Evolutionary conservation across 2,329 filamentous ascomycete species (phyloP).

Genomic region (Aspergillus phoenicis): DNA sequence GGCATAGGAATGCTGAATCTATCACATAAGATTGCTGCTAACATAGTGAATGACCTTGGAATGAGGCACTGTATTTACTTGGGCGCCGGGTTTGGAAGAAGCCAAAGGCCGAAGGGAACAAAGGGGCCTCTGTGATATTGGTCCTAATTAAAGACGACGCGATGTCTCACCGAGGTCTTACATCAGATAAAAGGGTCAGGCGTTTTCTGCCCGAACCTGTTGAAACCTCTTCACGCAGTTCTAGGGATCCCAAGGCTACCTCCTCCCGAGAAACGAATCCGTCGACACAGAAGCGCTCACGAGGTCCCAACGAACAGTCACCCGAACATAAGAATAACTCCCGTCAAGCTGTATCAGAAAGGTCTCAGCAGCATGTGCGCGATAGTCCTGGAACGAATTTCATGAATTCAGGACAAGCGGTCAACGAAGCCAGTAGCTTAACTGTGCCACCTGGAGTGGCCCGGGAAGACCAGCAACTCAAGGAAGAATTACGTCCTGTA

Average conservation of each 20-base stretch:
- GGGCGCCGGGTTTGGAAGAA: not conserved
- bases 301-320: not conserved
- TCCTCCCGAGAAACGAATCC: constrained; percentile 1
- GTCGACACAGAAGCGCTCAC: not conserved
- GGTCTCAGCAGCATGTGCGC: not conserved
- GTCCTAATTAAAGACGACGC: not conserved
- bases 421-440: not conserved
- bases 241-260: constrained; percentile 26
- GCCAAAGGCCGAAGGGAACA: not conserved
- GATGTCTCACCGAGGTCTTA: constrained; percentile 12
- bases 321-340: not conserved
- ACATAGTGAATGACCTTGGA: not conserved
- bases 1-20: not conserved
- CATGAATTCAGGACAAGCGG: not conserved
- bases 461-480: constrained; percentile 13
- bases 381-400: not conserved
- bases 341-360: not conserved
- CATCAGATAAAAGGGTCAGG: constrained; percentile 18
- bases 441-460: not conserved
- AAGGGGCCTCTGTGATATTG: not conserved
- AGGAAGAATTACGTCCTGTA: not conserved
- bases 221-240: constrained; percentile 48
- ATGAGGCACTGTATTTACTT: not conserved
- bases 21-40: not conserved
- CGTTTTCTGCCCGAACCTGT: constrained; percentile 47